Percentiles rank a stretch among this genome's conserved stretches.
Conservation (phyloP, 2,329 filamentous ascomycete genomes). For the Fusarium floridanum region DNA sequence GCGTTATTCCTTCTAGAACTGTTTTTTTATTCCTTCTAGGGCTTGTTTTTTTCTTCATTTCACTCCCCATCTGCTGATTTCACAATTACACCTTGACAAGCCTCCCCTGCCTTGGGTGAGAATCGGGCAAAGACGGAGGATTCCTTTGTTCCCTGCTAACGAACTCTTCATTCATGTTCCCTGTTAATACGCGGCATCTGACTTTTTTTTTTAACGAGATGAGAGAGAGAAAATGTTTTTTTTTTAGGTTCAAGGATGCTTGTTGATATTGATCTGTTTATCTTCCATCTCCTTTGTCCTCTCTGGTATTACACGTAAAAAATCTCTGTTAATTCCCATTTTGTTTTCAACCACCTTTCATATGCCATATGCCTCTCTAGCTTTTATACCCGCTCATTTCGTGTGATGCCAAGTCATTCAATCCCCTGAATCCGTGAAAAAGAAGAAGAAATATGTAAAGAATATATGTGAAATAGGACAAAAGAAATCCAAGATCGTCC, state of each 20-base stretch:
- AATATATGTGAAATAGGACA: slow-evolving; percentile 13
- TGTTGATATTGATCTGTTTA: slow-evolving; percentile 8
- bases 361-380: slow-evolving; percentile 15
- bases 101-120: slow-evolving; percentile 15
- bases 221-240: background rate
- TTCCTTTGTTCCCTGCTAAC: background rate
- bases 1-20: background rate
- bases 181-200: slow-evolving; percentile 17
- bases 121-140: slow-evolving; percentile 2
- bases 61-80: slow-evolving; percentile 24
- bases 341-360: slow-evolving; percentile 10
- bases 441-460: background rate
- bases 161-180: background rate
- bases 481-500: slow-evolving; percentile 7
- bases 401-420: slow-evolving; percentile 25
- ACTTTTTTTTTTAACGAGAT: background rate
- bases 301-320: slow-evolving; percentile 19
- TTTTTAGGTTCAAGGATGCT: slow-evolving; percentile 7
- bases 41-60: background rate
- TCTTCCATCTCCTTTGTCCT: slow-evolving; percentile 12
- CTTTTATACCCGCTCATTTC: slow-evolving; percentile 31
- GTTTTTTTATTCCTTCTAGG: background rate
- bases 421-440: slow-evolving; percentile 4
- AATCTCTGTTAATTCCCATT: slow-evolving; percentile 32
- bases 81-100: slow-evolving; percentile 12